Conservation (phyloP, 192 early-diverging fungal genomes). For the Coemansia sp. region DNA sequence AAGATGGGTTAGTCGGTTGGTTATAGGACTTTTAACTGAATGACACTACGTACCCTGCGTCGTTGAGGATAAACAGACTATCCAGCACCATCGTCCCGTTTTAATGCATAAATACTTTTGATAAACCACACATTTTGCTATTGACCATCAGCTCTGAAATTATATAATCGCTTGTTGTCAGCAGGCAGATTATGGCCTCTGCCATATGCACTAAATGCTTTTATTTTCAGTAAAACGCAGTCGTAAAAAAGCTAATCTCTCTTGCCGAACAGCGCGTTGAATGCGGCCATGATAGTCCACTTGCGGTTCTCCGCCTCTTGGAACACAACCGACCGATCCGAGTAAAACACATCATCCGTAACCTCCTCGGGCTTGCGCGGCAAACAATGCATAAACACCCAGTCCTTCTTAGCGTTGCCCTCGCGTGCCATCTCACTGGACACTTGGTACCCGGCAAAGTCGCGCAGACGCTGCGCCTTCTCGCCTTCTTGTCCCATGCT, state of each 20-base stretch:
- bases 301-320: conserved; percentile 99
- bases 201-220: no score
- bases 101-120: no score
- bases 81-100: conserved; percentile 55
- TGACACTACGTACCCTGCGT: conserved; percentile 54
- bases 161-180: background rate
- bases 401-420: conserved; percentile 79
- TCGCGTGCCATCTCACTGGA: conserved; percentile 78
- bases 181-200: background rate
- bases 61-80: conserved; percentile 69
- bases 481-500: conserved; percentile 98
- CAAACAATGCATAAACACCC: conserved; percentile 99
- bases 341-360: conserved; percentile 94
- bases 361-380: conserved; percentile 97
- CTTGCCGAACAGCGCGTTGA: conserved; percentile 61
- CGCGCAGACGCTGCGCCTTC: conserved; percentile 75
- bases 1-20: background rate
- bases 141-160: no score
- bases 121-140: no score
- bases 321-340: conserved; percentile 89
- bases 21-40: background rate
- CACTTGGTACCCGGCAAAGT: conserved; percentile 88
- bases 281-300: conserved; percentile 92
- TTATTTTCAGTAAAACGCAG: background rate
- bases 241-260: background rate